Conservation (phyloP, 2,329 filamentous ascomycete genomes). For the Alternaria triticina region DNA sequence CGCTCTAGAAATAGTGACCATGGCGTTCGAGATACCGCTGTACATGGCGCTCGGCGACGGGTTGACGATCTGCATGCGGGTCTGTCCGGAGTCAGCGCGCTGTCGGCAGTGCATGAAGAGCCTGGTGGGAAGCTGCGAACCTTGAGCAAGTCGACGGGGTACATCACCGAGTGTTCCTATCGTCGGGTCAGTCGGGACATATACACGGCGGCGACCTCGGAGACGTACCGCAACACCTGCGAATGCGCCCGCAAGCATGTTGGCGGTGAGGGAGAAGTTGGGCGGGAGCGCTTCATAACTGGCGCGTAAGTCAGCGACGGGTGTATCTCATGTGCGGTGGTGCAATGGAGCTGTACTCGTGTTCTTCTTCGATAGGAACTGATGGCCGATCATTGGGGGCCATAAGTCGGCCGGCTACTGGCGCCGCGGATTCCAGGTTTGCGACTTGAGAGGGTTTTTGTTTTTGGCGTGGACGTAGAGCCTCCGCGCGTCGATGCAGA, state of each 20-base stretch:
- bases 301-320: slow-evolving; percentile 30
- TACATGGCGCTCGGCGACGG: slow-evolving; percentile 82
- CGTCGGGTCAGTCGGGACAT: slow-evolving; percentile 30
- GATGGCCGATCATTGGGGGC: slow-evolving; percentile 49
- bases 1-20: slow-evolving; percentile 86
- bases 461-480: slow-evolving; percentile 2
- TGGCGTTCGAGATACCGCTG: slow-evolving; percentile 88
- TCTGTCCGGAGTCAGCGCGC: slow-evolving; percentile 62
- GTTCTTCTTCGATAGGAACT: slow-evolving; percentile 47
- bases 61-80: slow-evolving; percentile 95
- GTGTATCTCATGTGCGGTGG: slow-evolving; percentile 1
- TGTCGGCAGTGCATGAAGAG: neutral
- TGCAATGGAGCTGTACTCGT: slow-evolving; percentile 45
- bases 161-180: slow-evolving; percentile 98
- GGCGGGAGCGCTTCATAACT: slow-evolving; percentile 93
- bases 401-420: slow-evolving; percentile 48
- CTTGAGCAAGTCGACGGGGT: slow-evolving; percentile 97
- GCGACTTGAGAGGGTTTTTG: slow-evolving; percentile 23
- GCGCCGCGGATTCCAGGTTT: slow-evolving; percentile 46
- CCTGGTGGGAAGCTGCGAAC: slow-evolving; percentile 57
- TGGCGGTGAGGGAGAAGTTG: slow-evolving; percentile 91
- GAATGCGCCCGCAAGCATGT: slow-evolving; percentile 96
- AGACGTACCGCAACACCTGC: slow-evolving; percentile 86
- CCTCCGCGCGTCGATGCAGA: slow-evolving; percentile 11
- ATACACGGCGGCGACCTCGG: slow-evolving; percentile 16